phyloP scores from a whole-genome alignment of 2,329 filamentous ascomycete genomes.

The Hymenotorrendiella dingleyae region DNA sequence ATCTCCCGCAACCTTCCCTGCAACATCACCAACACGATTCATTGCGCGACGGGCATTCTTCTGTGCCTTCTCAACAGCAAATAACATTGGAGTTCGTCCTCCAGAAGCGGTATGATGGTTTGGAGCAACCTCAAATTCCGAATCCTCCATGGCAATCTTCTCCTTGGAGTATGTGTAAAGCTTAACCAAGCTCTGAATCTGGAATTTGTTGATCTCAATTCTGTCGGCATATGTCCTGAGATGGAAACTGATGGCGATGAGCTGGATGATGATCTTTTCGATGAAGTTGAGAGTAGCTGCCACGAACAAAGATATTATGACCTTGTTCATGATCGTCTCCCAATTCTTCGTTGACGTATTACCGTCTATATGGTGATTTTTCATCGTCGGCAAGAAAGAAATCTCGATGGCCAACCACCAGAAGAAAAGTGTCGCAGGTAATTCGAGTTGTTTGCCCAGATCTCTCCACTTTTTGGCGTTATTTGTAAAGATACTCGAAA shows the following conservation, averaged over 20 bases:
- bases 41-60: conserved; percentile 70
- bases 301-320: conserved; percentile 81
- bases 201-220: conserved; percentile 88
- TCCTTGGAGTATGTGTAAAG: conserved; percentile 58
- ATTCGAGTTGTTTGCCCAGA: conserved; percentile 76
- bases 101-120: conserved; percentile 36
- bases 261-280: conserved; percentile 90
- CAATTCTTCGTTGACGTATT: conserved; percentile 51
- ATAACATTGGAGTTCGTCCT: conserved; percentile 61
- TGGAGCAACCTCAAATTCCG: conserved; percentile 55
- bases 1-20: conserved; percentile 81
- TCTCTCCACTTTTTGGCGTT: conserved; percentile 92
- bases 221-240: conserved; percentile 82
- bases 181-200: conserved; percentile 64
- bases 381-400: conserved; percentile 80
- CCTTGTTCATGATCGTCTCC: conserved; percentile 76
- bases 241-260: conserved; percentile 92
- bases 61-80: conserved; percentile 62
- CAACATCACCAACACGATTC: conserved; percentile 77
- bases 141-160: conserved; percentile 64
- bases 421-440: conserved; percentile 81
- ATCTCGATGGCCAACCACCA: conserved; percentile 86
- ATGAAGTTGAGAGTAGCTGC: conserved; percentile 73
- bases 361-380: conserved; percentile 47
- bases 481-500: conserved; percentile 72